These are phyloP conservation scores for Podosphaera xanthii DNA, from an alignment of 2,329 filamentous ascomycete genomes.

Conservation along the genomic window DNA sequence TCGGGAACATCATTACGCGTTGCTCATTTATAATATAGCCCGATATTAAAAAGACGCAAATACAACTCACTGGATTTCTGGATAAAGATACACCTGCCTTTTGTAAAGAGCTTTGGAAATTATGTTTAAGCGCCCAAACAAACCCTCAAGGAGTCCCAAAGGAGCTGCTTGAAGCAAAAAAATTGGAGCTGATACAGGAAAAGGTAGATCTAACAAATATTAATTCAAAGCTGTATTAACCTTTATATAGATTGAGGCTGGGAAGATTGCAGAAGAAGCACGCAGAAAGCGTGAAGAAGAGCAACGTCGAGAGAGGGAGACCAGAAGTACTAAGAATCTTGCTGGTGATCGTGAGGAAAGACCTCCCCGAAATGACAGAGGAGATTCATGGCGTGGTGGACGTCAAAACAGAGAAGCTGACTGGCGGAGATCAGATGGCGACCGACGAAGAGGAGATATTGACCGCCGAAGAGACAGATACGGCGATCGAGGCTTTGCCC, in stretches of 20 bases:
- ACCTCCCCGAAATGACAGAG: constrained; percentile 19
- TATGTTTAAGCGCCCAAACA: constrained; percentile 72
- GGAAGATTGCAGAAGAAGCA: constrained; percentile 55
- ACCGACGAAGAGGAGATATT: constrained; percentile 26
- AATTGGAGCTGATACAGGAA: constrained; percentile 79
- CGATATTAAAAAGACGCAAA: constrained; percentile 86
- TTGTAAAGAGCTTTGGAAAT: constrained; percentile 81
- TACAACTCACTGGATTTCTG: constrained; percentile 82
- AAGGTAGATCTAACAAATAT: constrained; percentile 38
- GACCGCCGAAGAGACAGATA: constrained; percentile 19
- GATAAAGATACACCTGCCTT: constrained; percentile 77
- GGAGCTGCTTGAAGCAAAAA: constrained; percentile 88
- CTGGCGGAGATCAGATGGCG: constrained; percentile 15
- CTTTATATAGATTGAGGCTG: constrained; percentile 47
- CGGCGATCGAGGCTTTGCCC: constrained; percentile 17
- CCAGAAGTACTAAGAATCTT: constrained; percentile 42
- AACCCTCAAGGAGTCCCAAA: constrained; percentile 83
- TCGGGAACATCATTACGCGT: constrained; percentile 2
- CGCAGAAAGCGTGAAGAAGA: constrained; percentile 49
- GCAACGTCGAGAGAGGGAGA: constrained; percentile 45
- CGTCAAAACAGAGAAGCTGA: constrained; percentile 26
- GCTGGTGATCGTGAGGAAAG: constrained; percentile 31
- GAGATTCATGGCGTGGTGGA: constrained; percentile 24
- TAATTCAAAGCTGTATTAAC: background rate
- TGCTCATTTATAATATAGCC: constrained; percentile 33